Evolutionary conservation across 192 early-diverging fungal species (phyloP).

Genomic region (Coemansia sp.): DNA sequence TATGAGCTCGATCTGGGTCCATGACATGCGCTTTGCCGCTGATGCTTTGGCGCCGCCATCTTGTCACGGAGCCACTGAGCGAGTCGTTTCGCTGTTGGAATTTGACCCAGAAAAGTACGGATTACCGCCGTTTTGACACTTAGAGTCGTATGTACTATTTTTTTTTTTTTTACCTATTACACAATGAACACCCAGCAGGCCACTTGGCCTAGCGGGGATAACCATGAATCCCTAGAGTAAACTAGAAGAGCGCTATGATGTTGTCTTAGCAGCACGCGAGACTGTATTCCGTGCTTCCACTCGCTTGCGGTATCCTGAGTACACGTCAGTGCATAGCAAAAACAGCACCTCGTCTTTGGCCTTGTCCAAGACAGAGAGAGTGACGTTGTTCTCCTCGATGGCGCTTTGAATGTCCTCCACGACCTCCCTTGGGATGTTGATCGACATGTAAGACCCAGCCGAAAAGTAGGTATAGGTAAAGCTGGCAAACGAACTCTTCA

Average conservation of each 20-base stretch:
- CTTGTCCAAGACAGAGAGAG: constrained; percentile 33
- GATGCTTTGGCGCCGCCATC: constrained; percentile 38
- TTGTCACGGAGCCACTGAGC: constrained; percentile 57
- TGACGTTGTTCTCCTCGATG: constrained; percentile 24
- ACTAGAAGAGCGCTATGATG: not conserved
- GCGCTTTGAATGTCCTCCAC: constrained; percentile 25
- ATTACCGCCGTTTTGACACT: constrained; percentile 52
- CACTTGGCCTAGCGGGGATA: not conserved
- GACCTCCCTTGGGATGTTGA: constrained; percentile 29
- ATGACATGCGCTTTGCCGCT: constrained; percentile 66
- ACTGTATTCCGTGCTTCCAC: constrained; percentile 13
- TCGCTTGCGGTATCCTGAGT: constrained; percentile 29
- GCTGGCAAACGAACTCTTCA: constrained; percentile 23
- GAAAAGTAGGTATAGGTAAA: constrained; percentile 34
- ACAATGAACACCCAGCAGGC: not conserved
- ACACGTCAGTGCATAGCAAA: constrained; percentile 44
- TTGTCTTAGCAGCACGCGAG: not conserved
- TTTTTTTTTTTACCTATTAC: not conserved
- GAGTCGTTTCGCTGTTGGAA: constrained; percentile 61
- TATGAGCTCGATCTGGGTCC: constrained; percentile 88
- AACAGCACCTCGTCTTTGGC: constrained; percentile 50
- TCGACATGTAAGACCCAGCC: constrained; percentile 26
- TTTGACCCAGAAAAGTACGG: constrained; percentile 70
- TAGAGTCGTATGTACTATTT: constrained; percentile 7
- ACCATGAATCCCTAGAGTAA: not conserved